Conservation (phyloP, 2,329 filamentous ascomycete species). For the Colletotrichum falcatum region DNA sequence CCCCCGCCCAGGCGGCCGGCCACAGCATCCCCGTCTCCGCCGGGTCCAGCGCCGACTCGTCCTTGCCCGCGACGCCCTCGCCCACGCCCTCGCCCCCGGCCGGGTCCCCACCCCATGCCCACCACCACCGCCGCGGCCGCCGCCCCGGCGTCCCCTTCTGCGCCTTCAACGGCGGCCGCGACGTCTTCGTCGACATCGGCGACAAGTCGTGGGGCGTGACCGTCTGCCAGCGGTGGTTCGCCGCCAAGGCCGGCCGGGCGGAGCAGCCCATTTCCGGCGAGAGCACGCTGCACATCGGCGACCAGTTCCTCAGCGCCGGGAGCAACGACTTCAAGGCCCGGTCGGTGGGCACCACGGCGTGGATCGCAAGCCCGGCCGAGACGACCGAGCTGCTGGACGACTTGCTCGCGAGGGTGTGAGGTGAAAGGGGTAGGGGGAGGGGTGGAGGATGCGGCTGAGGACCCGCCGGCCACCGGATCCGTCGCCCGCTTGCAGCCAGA, state of each 20-base stretch:
- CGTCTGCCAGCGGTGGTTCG: slow-evolving; percentile 92
- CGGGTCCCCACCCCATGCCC: no score
- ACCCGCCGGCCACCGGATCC: no score
- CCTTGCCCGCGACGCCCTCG: neutral
- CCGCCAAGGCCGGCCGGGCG: slow-evolving; percentile 56
- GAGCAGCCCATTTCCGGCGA: slow-evolving; percentile 72
- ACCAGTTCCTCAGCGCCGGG: slow-evolving; percentile 95
- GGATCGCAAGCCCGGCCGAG: slow-evolving; percentile 94
- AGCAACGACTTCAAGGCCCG: slow-evolving; percentile 98
- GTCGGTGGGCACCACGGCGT: slow-evolving; percentile 92
- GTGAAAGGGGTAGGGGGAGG: no score
- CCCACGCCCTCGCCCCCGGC: slow-evolving; percentile 4
- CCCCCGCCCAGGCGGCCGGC: slow-evolving; percentile 46
- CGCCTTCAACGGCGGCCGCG: slow-evolving; percentile 97
- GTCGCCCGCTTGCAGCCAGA: neutral
- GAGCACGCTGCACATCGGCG: slow-evolving; percentile 92
- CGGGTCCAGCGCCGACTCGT: no score
- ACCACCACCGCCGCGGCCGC: no score
- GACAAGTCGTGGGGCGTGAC: slow-evolving; percentile 97
- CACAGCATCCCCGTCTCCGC: neutral
- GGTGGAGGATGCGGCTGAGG: no score
- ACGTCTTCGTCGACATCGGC: slow-evolving; percentile 98
- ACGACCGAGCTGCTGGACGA: slow-evolving; percentile 92
- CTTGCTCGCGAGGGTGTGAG: slow-evolving; percentile 68
- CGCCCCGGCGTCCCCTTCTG: slow-evolving; percentile 80